Evolutionary conservation across 2,329 filamentous ascomycete genomes (phyloP), one percentile per base, ranked within the genome.

Genomic region (Juglanconis juglandina): DNA sequence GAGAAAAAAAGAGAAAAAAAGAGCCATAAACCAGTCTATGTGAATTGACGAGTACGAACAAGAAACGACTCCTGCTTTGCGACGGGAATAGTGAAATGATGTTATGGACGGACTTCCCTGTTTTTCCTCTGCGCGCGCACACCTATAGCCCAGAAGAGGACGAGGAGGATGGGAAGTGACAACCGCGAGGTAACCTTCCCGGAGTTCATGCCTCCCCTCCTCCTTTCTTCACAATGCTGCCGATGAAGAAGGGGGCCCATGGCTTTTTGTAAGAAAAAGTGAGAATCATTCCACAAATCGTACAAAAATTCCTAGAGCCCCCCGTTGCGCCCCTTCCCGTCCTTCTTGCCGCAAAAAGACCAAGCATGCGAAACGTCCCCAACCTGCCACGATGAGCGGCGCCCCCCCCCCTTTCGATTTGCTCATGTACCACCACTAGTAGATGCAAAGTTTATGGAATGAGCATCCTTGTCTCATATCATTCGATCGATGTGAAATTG

Each of bases 401-500:
- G n/a, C n/a, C n/a, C 59, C 59, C 60, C 54, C 56, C 60, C 54
- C 56, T 49, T 48, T 53, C n/a, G 62, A 58, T 62, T 62, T 60
- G 66, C 61, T 65, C 64, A 66, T 63, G 64, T 67, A 64, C 66
- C 66, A 68, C 64, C 60, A 66, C 59, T 49, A 56, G 52, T 57
- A 61, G 72, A 74, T 73, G 72, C 69, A 70, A 68, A 75, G 67
- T 72, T 73, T 78, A 52, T 55, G 48, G 56, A 74, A 77, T 77
- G 74, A 73, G 81, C 76, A 55, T 63, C 57, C 58, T 53, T 53
- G 30, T 51, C 47, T 50, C 54, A 44, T 48, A 37, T 79, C 76
- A 78, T 80, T 83, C 81, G 81, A 80, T 81, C 75, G 73, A 77
- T 79, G 70, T 77, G 75, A 68, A 73, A 80, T 79, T 77, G 78